Conservation (phyloP, 306 rosid species). For the Parietaria judaica region DNA sequence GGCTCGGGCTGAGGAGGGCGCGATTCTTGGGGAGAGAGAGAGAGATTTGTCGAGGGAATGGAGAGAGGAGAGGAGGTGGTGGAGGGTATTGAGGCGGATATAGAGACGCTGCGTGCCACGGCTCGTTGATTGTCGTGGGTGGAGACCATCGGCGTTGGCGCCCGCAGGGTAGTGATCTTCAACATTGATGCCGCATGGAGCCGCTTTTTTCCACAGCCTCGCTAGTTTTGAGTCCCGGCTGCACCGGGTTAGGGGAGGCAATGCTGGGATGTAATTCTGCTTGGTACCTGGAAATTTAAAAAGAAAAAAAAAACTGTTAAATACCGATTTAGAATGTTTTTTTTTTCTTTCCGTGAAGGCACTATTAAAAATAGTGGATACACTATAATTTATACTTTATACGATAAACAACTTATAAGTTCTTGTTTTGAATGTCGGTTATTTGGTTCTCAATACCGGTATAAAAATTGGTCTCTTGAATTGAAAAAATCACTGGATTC, state of each 20-base stretch:
- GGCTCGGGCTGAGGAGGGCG: conserved; percentile 35
- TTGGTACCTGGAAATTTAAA: conserved; percentile 54
- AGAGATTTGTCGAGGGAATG: conserved; percentile 54
- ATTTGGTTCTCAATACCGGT: no score
- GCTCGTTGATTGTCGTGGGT: conserved; percentile 76
- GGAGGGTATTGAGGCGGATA: conserved; percentile 81
- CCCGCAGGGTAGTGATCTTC: conserved; percentile 31
- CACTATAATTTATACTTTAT: no score
- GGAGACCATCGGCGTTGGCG: conserved; percentile 41
- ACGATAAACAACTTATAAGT: no score
- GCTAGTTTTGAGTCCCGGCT: conserved; percentile 56
- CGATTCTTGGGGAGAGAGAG: conserved; percentile 25
- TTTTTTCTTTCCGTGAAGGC: no score
- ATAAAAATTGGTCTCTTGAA: no score
- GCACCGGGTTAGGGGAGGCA: conserved; percentile 88
- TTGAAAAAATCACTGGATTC: no score
- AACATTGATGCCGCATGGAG: conserved; percentile 41
- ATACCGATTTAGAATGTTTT: no score
- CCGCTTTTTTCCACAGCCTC: conserved; percentile 64
- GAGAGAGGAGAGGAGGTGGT: conserved; percentile 47
- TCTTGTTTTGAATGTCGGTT: no score
- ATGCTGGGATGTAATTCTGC: conserved; percentile 67
- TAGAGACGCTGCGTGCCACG: conserved; percentile 93
- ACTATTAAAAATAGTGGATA: no score
- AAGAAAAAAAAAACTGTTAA: not conserved